Evolutionary conservation across 1,284 basidiomycete genomes (phyloP), one percentile per base, ranked within the genome.

Genomic region (Coriolopsis trogii): DNA sequence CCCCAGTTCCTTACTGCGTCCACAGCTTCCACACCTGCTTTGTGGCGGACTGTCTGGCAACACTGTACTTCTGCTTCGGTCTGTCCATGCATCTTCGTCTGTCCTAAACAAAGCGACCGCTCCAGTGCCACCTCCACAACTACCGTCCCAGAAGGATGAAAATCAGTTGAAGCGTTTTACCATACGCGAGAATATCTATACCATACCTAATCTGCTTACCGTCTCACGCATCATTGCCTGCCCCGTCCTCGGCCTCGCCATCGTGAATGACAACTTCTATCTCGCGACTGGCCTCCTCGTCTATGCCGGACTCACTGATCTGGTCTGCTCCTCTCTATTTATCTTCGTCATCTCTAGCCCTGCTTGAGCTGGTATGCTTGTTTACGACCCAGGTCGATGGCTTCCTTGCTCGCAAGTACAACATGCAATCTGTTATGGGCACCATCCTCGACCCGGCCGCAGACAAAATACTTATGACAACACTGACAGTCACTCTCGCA

Each of bases 361-460:
- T 15, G 30, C 59, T 58, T 55, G 46, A 54, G 55, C 59, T 45
- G 49, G 48, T 20, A 21, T 45, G 2, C 47, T 59, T 46, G 38
- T 51, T 31, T 30, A 43, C 44, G 31, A 16, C 30, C 25, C 68
- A 95, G 91, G 80, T 89, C 45, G 96, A 99, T 64, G 96, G 96
- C 1, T 97, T 79, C 68, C 73, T 99, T 41, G 97, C 96, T 1
- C 79, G 96, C 53, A 81, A 81, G 53, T 97, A 81, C 75, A 86
- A 90, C 37, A 89, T 94, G 87, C 80, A 75, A 44, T 89, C 92
- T 9, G 93, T 98, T 9, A 79, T 99, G 29, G 96, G 96, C 9
- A 92, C 91, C 10, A 95, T 99, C 52, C 80, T 98, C 6, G 97
- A 99, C 69, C 96, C 96, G 7, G 94, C 95, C 0, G 96, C 97